phyloP scores from a whole-genome alignment of 1,284 basidiomycete species.

The Moniliella sp. region DNA sequence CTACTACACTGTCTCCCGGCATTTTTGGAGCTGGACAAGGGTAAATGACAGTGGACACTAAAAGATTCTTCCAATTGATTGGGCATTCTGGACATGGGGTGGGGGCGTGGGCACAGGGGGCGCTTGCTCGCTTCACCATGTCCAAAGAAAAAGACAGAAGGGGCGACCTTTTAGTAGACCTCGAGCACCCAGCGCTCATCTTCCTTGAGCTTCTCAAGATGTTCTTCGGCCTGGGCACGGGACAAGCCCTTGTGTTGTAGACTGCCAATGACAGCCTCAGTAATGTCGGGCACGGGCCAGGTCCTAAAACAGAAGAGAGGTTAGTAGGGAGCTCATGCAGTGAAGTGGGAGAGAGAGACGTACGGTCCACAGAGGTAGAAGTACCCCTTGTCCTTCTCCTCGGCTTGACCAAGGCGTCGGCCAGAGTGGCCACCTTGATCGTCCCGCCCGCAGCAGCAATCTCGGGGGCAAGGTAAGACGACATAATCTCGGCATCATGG shows the following conservation, averaged over 20 bases:
- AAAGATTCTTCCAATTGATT: too few species aligned
- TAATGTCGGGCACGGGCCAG: constrained; percentile 94
- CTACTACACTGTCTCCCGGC: too few species aligned
- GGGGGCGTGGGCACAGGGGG: too few species aligned
- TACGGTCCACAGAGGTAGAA: constrained; percentile 97
- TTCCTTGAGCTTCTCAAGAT: constrained; percentile 77
- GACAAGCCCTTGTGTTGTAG: constrained; percentile 47
- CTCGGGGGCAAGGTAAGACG: constrained; percentile 35
- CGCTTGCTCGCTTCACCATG: too few species aligned
- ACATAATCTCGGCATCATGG: constrained; percentile 59
- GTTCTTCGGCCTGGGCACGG: constrained; percentile 51
- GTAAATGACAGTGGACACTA: too few species aligned
- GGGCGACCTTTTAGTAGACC: too few species aligned
- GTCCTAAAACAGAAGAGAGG: too few species aligned
- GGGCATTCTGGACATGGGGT: too few species aligned
- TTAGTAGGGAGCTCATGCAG: too few species aligned
- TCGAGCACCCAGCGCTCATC: constrained; percentile 92
- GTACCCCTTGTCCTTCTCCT: constrained; percentile 36
- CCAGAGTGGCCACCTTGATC: constrained; percentile 3
- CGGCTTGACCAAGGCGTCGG: constrained; percentile 2
- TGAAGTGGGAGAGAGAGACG: too few species aligned
- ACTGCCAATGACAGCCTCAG: constrained; percentile 64
- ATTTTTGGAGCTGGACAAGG: too few species aligned
- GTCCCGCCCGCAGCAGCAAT: constrained; percentile 40
- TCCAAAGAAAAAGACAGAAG: too few species aligned